Percentiles rank a stretch among this genome's conserved stretches.
Evolutionary conservation across 306 rosid genomes (phyloP).

Genomic region (Cucumis melo): DNA sequence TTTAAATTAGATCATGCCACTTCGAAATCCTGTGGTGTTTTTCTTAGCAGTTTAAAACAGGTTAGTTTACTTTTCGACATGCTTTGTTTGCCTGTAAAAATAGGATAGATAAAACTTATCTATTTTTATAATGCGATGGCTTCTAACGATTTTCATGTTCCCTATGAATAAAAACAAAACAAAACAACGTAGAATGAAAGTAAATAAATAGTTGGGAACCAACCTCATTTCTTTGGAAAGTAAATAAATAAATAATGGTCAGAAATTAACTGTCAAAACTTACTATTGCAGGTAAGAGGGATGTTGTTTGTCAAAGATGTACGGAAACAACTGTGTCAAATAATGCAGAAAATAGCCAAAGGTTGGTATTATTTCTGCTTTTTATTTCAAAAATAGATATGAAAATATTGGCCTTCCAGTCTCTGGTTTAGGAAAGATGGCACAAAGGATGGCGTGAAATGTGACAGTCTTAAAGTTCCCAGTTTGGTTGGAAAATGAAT

Average conservation of each 20-base stretch:
- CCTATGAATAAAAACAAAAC: background rate
- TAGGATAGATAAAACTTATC: no score
- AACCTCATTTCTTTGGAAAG: background rate
- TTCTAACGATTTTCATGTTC: background rate
- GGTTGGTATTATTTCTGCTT: slow-evolving; percentile 36
- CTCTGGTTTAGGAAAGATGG: background rate
- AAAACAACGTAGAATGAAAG: background rate
- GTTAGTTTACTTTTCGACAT: background rate
- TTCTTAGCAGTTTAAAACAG: background rate
- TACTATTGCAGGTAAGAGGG: slow-evolving; percentile 71
- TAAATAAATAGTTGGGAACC: background rate
- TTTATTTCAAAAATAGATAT: slow-evolving; percentile 5
- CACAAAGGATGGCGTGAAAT: background rate
- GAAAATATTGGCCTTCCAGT: background rate
- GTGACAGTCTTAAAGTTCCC: background rate
- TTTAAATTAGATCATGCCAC: background rate
- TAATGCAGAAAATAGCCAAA: slow-evolving; percentile 71
- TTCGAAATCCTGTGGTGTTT: background rate
- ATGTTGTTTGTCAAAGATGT: slow-evolving; percentile 86
- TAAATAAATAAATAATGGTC: background rate
- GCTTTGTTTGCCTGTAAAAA: background rate
- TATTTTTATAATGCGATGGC: no score
- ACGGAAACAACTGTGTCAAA: slow-evolving; percentile 73
- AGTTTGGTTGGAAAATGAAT: background rate
- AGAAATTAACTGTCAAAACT: slow-evolving; percentile 7